A percentile compares a stretch with the other conserved stretches of the same genome.
Evolutionary conservation across 306 rosid genomes (phyloP).

Genomic region (Sphenostylis stenocarpa): DNA sequence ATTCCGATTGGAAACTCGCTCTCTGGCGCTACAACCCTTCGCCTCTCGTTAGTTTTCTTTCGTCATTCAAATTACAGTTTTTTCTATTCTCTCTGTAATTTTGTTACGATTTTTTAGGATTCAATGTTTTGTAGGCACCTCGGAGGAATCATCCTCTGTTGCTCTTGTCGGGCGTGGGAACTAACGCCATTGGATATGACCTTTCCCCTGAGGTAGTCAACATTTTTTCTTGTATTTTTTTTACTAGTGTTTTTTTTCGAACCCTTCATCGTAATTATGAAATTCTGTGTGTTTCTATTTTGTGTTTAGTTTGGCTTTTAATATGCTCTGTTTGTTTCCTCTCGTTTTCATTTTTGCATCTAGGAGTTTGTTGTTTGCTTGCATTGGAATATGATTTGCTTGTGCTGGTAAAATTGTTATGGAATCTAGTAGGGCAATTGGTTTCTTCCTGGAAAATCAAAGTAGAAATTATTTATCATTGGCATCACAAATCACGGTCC

Average conservation of each 20-base stretch:
- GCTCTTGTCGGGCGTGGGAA: constrained; percentile 92
- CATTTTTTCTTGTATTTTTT: background rate
- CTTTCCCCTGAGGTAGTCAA: constrained; percentile 80
- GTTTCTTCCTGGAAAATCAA: background rate
- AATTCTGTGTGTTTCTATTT: constrained; percentile 2
- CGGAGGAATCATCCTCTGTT: constrained; percentile 84
- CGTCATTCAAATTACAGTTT: constrained; percentile 2
- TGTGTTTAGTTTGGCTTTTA: background rate
- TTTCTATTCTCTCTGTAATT: background rate
- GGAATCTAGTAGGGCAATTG: background rate
- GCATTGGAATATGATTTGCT: constrained; percentile 7
- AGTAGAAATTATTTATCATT: background rate
- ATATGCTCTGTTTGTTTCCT: background rate
- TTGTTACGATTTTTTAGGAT: background rate
- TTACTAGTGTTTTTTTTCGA: background rate
- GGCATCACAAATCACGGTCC: background rate
- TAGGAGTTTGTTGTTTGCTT: background rate
- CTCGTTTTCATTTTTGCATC: background rate
- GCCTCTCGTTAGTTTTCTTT: constrained; percentile 49
- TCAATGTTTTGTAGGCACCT: constrained; percentile 61
- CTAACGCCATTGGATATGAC: constrained; percentile 97
- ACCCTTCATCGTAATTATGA: background rate
- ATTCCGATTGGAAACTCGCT: constrained; percentile 88
- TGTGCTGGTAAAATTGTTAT: constrained; percentile 19
- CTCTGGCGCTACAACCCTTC: constrained; percentile 95